Conservation (phyloP, 2,329 filamentous ascomycete genomes). For the Colletotrichum spinosum region DNA sequence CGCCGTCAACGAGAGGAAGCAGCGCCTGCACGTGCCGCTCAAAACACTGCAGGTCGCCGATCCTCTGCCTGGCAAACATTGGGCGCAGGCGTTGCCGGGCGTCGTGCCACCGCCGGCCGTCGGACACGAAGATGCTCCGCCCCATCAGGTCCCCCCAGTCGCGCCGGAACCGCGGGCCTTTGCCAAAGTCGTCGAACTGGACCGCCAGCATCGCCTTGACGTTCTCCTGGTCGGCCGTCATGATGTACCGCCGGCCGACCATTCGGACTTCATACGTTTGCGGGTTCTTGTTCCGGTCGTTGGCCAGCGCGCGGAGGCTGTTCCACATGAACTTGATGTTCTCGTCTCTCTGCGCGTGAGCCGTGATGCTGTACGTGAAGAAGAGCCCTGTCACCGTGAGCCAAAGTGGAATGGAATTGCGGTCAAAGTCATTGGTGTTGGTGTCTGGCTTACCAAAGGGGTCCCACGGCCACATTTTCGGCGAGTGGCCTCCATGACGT, state of each 20-base stretch:
- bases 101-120: conserved; percentile 63
- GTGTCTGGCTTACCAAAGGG: neutral
- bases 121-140: conserved; percentile 66
- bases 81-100: conserved; percentile 63
- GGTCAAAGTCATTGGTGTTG: too few species aligned
- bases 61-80: conserved; percentile 60
- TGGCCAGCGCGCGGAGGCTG: neutral
- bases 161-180: conserved; percentile 55
- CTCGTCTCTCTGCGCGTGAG: conserved; percentile 8
- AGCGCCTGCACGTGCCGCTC: conserved; percentile 70
- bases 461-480: conserved; percentile 4
- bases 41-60: conserved; percentile 65
- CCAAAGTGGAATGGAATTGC: neutral
- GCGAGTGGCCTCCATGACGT: neutral
- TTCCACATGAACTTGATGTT: conserved; percentile 25
- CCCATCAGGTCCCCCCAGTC: conserved; percentile 61
- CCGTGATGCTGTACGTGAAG: conserved; percentile 8
- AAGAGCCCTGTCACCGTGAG: neutral
- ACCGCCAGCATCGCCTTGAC: conserved; percentile 55
- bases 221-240: conserved; percentile 66
- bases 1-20: conserved; percentile 65
- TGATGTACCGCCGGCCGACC: conserved; percentile 42
- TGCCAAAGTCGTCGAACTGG: conserved; percentile 66
- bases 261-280: conserved; percentile 18
- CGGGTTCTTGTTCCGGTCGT: neutral